Base-by-base conservation (phyloP, 768 basidiomycete species). In the Boletus subparvulus region DNA sequence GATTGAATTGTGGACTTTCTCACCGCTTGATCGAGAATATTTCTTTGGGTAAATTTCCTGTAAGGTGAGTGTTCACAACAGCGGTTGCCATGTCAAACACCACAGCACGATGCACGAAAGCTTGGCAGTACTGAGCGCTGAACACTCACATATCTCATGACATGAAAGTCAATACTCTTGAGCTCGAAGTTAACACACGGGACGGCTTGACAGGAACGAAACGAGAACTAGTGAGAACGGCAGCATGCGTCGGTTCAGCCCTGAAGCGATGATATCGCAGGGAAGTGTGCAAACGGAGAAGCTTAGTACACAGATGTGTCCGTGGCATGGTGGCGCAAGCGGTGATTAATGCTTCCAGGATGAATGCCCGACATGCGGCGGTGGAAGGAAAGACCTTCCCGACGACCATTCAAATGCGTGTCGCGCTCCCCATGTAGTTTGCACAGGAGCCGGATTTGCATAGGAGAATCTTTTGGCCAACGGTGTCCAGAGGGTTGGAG, bases 341-440 rank as follows among this genome's bases (percentile, higher is more conserved):
- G 59, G 69, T 61, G 69, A 72, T 70, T 63, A 66, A 70, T 44
- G 43, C 58, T 63, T 68, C 64, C 56, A 68, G 63, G 56, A 55
- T 57, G 55, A 61, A 67, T 59, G 59, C 58, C 45, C 62, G 56
- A 55, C 62, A 55, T 59, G 65, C 66, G 61, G 64, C 55, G 55
- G 58, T 56, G 62, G 62, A 60, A 61, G 52, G 54, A 67, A 54
- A 52, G 55, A 9, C 47, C 50, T 60, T 67, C 55, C 52, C 55
- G 57, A 62, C 57, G 54, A 52, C 32, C 37, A 36, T 19, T 47
- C n/a, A 13, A 17, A 32, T 33, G 52, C 24, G 52, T 51, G 30
- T 50, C 26, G 47, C 24, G 41, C 28, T 60, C 46, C 28, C 47
- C 55, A 52, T 53, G 52, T 55, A 36, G 28, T 54, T 30, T 41